Evolutionary conservation across 225 moss, liverwort and hornwort genomes (phyloP), one percentile per base, ranked within the genome.

Genomic region (Sphagnum tenellum): DNA sequence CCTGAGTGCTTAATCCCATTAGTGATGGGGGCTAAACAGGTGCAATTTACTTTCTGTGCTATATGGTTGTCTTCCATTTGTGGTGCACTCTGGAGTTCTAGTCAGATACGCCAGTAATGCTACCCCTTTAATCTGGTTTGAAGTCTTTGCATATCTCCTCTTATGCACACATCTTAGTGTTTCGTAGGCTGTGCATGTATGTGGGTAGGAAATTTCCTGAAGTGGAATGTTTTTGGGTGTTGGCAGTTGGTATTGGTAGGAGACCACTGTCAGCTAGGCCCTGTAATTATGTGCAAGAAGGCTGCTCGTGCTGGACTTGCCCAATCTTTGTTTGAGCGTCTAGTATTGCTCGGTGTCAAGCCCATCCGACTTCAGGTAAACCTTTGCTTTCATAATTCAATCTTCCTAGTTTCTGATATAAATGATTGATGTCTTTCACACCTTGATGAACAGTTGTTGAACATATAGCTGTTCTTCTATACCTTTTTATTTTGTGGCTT

Each of bases 281-380:
- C 86, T 50, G 86, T 86, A 10, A 86, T 86, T 7, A 86, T 86
- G 85, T 86, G 85, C 73, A 86, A 86, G 76, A 86, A 86, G 67
- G 86, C 86, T 52, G 86, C 86, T 3, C 82, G 86, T 63, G 86
- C 86, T 73, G 82, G 86, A 9, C 77, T 86, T 12, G 82, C 86
- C 29, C 82, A 86, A 72, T 86, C 86, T n/a, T 76, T 86, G 8
- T 86, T 86, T 78, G 86, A 86, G 54, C 79, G 82, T 2, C 73
- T 86, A 45, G 86, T 86, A 58, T 65, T 86, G 67, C 79, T 86
- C 50, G 86, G 86, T 10, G 79, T 86, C 67, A 86, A 86, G 64
- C 86, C 86, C 7, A 75, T 79, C 63, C 79, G 86, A 51, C 64
- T 86, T 12, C 84, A 85, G 84, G 84, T 85, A 68, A 12, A 47